Evolutionary conservation across 768 basidiomycete genomes (phyloP).

Genomic region (Crepidotus variabilis): DNA sequence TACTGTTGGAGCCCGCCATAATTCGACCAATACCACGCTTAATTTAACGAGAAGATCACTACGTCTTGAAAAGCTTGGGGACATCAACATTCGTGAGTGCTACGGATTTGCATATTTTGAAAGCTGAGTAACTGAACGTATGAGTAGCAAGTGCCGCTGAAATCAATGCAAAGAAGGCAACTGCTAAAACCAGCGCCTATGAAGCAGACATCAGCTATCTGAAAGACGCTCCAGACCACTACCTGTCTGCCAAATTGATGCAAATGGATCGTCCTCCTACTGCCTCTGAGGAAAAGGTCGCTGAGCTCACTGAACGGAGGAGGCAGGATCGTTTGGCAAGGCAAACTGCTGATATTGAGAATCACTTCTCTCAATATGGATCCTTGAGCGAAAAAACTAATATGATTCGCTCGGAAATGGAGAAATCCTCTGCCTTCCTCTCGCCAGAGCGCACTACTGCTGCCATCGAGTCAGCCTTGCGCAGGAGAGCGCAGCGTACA

Average conservation of each 20-base stretch:
- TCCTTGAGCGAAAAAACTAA: constrained; percentile 1
- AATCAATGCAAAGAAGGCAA: constrained; percentile 4
- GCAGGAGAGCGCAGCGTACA: too few relatives aligned
- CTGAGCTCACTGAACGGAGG: constrained; percentile 1
- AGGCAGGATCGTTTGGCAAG: constrained; percentile 1
- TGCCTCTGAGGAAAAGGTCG: constrained; percentile 1
- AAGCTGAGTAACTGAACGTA: neutral
- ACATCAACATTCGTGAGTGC: constrained; percentile 34
- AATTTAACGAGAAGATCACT: neutral
- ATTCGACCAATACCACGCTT: neutral
- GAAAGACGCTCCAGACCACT: constrained; percentile 16
- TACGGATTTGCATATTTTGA: neutral
- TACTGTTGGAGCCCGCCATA: neutral
- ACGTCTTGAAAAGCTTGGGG: constrained; percentile 1
- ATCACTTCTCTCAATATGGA: neutral
- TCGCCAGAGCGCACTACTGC: neutral
- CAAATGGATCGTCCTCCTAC: constrained; percentile 6
- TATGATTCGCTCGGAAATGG: constrained; percentile 5
- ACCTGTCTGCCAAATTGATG: constrained; percentile 20
- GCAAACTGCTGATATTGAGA: neutral
- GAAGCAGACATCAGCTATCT: constrained; percentile 27
- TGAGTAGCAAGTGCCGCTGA: constrained; percentile 5
- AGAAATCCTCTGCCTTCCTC: constrained; percentile 4
- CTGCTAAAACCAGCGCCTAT: constrained; percentile 1
- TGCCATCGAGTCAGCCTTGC: neutral